Base-by-base conservation (phyloP, 139 green algal species). In the Diplosphaera chodatii region DNA sequence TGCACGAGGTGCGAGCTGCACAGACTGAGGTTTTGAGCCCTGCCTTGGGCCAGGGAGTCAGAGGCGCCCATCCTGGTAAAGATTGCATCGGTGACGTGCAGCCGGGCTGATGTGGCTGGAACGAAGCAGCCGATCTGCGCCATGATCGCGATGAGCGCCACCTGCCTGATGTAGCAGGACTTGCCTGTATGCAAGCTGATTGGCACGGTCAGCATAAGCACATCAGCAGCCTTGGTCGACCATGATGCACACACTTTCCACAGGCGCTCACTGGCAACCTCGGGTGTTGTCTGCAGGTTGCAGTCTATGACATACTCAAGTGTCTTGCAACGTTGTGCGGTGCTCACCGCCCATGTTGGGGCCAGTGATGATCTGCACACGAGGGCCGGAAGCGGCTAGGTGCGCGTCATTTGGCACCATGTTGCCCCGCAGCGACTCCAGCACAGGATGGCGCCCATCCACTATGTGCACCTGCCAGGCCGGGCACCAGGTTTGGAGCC, bases 101-200 rank as follows among this genome's bases (percentile, higher is more conserved):
- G 68, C 16, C 59, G 13, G 28, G 74, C 84, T 0, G 65, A 75
- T 20, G 80, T 72, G 1, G 91, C 91, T 2, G 94, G 94, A 8
- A 98, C 94, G 67, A 85, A 96, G 40, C 59, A 90, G 13, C 94
- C 94, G 5, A 95, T 79, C 77, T 98, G 94, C 1, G 94, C 94
- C 86, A 98, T 87, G 68, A 97, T 86, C 33, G 81, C 81, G 0
- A 92, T 85, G 27, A 98, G 82, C 15, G 86, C 90, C 21, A 65
- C 85, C 34, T 84, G 75, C 22, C 87, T 77, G 20, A 89, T 87
- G 74, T 86, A 88, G 73, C 83, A 89, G 31, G 66, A 84, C 85
- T 96, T 96, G 77, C 91, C 92, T 33, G 69, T n/a, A 5, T 65
- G 25, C n/a, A n/a, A n/a, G n/a, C n/a, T n/a, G n/a, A n/a, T n/a